Base-by-base conservation (phyloP, 1,139 yeast genomes). In the Yarrowia galli region DNA sequence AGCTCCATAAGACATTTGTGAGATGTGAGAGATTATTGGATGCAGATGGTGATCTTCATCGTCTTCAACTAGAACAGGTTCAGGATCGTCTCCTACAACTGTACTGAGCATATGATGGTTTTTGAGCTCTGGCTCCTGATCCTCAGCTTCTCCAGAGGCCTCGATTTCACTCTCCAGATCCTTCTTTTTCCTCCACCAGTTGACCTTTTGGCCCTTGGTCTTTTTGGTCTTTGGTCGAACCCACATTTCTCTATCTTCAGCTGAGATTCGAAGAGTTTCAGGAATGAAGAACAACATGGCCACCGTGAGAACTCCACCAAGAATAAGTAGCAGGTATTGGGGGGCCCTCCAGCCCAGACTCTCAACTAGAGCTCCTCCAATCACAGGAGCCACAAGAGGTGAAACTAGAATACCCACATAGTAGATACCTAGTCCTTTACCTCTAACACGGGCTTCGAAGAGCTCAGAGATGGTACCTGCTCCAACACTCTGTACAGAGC, bases 291-390 rank as follows among this genome's bases (percentile, higher is more conserved):
- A 81, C 2, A 85, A 72, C 58, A 91, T 79, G 61, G 85, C 72
- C 0, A 86, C 22, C 40, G 84, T 80, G 69, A 86, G 83, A 16
- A 83, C 76, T 0, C 88, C 92, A 0, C 91, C 84, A 54, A 89
- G 78, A 42, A 89, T 88, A 40, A 89, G 91, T 77, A 91, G 79
- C 68, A 90, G 86, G 96, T 97, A 92, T 74, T 89, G 96, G 3
- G 97, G 90, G 2, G 95, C 91, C 75, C 97, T 82, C 97, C 97
- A 92, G 8, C 91, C 91, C 89, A 92, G 89, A 13, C 82, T 83
- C 65, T 84, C 81, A 6, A 91, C 85, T 32, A 92, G 84, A 1
- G 88, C 87, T 70, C 97, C 96, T 66, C 97, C 97, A 58, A 91
- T 77, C 38, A 91, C 87, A 0, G 97, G 97, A 13, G 96, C 88